Conservation (phyloP, 352 stramenopile species). For the Globisporangium barbulae region DNA sequence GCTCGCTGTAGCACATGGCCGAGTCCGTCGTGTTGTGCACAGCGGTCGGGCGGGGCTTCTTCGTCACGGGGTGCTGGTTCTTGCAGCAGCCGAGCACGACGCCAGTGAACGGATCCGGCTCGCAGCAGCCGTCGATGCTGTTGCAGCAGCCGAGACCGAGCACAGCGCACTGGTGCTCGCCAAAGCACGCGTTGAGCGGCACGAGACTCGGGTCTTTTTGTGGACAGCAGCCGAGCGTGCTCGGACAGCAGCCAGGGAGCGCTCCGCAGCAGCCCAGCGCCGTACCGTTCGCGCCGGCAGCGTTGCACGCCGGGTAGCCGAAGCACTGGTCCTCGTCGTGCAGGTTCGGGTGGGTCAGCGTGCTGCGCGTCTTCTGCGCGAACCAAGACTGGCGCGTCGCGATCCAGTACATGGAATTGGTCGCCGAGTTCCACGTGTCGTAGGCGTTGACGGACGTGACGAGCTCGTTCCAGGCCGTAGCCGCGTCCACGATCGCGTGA, state of each 20-base stretch:
- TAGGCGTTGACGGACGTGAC: conserved; percentile 39
- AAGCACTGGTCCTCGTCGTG: conserved; percentile 60
- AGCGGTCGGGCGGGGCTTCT: conserved; percentile 24
- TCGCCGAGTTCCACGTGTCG: conserved; percentile 75
- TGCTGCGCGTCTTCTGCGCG: conserved; percentile 33
- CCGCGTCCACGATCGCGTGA: conserved; percentile 65
- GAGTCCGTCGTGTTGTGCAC: conserved; percentile 6
- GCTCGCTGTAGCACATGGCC: conserved; percentile 35
- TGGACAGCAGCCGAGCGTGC: conserved; percentile 58
- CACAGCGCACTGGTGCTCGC: conserved; percentile 56
- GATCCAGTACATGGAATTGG: conserved; percentile 74
- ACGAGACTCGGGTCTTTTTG: conserved; percentile 33
- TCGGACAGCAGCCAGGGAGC: conserved; percentile 71
- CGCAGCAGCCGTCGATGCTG: conserved; percentile 66
- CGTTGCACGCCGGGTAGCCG: conserved; percentile 50
- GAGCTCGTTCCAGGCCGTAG: conserved; percentile 61
- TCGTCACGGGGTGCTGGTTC: conserved; percentile 40
- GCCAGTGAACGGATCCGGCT: conserved; percentile 42
- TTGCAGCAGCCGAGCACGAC: conserved; percentile 63
- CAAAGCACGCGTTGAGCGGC: conserved; percentile 59
- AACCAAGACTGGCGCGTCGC: conserved; percentile 73
- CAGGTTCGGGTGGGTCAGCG: conserved; percentile 26
- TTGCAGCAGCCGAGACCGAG: conserved; percentile 65
- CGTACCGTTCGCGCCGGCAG: conserved; percentile 55
- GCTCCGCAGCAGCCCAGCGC: conserved; percentile 60